phyloP scores from a whole-genome alignment of 257 asterid genomes.

The Jasminum sambac region DNA sequence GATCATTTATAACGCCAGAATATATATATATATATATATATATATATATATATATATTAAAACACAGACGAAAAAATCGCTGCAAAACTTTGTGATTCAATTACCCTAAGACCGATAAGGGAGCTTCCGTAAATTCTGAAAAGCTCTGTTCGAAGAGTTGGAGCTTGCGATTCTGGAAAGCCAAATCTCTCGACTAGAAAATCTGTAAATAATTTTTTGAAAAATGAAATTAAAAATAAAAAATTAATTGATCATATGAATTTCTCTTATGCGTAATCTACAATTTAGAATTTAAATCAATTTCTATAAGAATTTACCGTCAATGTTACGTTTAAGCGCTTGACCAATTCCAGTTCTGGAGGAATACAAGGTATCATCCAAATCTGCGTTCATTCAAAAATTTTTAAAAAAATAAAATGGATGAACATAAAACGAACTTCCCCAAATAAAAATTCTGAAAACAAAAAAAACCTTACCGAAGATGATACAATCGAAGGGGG shows the following conservation, averaged over 20 bases:
- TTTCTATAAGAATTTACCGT: conserved; percentile 39
- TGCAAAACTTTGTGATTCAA: background rate
- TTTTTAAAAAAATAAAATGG: background rate
- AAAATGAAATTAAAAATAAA: background rate
- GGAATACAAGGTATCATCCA: conserved; percentile 90
- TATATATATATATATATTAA: no score
- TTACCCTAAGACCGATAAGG: conserved; percentile 88
- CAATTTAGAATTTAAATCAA: background rate
- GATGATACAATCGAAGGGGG: conserved; percentile 42
- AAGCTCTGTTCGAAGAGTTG: conserved; percentile 64
- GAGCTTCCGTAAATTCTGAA: conserved; percentile 86
- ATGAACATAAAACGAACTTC: background rate
- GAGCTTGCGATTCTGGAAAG: conserved; percentile 58
- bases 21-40: no score
- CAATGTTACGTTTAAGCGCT: conserved; percentile 75
- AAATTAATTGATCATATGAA: background rate
- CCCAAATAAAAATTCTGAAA: background rate
- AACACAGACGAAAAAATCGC: background rate
- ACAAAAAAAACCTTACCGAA: conserved; percentile 33
- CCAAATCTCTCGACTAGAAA: conserved; percentile 72
- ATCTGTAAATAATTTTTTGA: conserved; percentile 34
- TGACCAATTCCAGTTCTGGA: conserved; percentile 69
- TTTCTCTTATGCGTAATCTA: background rate
- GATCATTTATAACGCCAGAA: background rate
- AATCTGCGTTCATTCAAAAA: conserved; percentile 43